A percentile compares a stretch with the other conserved stretches of the same genome.
phyloP scores from a whole-genome alignment of 495 filamentous ascomycete genomes.

The Penicillium tannophilum region DNA sequence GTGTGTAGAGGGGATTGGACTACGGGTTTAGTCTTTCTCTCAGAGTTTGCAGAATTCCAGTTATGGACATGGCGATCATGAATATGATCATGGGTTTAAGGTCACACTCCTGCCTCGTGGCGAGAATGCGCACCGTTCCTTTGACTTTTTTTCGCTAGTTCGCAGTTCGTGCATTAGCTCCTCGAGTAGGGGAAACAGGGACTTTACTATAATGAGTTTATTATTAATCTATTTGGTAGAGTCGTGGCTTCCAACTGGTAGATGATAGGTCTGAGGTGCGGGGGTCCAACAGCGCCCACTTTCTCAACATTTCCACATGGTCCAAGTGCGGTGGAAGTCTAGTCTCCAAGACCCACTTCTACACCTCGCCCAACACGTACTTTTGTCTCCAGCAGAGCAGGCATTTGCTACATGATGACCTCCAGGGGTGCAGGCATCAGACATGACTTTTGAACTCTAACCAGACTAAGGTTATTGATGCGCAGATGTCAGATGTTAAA shows the following conservation, averaged over 20 bases:
- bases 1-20: background rate
- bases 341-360: background rate
- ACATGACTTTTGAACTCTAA: no score
- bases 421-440: no score
- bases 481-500: background rate
- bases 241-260: background rate
- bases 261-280: background rate
- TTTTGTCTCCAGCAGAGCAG: background rate
- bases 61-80: background rate
- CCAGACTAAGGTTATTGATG: background rate
- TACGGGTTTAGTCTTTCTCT: background rate
- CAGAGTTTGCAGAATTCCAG: background rate
- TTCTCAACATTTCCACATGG: background rate
- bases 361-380: background rate
- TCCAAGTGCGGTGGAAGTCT: background rate
- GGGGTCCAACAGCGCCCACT: background rate
- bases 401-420: no score
- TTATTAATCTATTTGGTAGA: background rate
- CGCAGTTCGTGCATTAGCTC: background rate
- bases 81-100: background rate
- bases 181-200: background rate
- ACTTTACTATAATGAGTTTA: background rate
- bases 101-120: background rate
- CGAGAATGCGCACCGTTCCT: background rate
- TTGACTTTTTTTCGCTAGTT: background rate